Base-by-base conservation (phyloP, 2,329 filamentous ascomycete species). In the Pseudogymnoascus destructans region DNA sequence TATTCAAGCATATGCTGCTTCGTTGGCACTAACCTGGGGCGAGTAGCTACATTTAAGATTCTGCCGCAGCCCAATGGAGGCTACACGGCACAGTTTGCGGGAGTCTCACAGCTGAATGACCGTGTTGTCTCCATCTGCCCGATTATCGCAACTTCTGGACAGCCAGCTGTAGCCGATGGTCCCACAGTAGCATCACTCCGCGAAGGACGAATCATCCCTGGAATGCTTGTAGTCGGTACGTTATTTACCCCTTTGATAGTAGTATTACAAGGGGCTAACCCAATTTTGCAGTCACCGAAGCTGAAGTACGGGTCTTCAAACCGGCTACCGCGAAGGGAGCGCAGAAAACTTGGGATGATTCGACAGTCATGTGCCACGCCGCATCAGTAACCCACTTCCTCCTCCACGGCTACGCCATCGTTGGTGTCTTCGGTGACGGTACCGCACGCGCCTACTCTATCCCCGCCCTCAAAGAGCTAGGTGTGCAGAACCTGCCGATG, bases 1-100 rank as follows among this genome's bases (percentile, higher is more conserved):
- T 98, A 95, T 69, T 97, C 93, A 1, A 96, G 90, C 66, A 95
- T 98, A 59, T 82, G 86, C 60, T 87, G 93, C 64, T 95, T 97
- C 64, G 87, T 95, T 1, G 93, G 93, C 17, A 97, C 93, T 0
- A 91, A 85, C 63, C 71, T 82, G 27, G 93, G 93, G 38, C 89
- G 88, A 65, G 75, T 97, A 15, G 82, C 85, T 5, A 97, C 92
- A 0, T 92, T 97, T 73, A 96, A 95, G 73, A 77, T 98, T 19
- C 74, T 97, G 2, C 93, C 93, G 0, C 79, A 85, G 11, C 66
- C 74, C 8, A 80, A 79, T 57, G 80, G 84, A 3, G 78, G 83
- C 9, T 97, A 95, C 70, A 77, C 80, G 9, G 88, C 82, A 10
- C 79, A 86, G 59, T 79, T 86, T 55, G 86, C 80, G 1, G 93